Evolutionary conservation across 2,329 filamentous ascomycete genomes (phyloP).

Genomic region (Fusarium tanahbumbuense): DNA sequence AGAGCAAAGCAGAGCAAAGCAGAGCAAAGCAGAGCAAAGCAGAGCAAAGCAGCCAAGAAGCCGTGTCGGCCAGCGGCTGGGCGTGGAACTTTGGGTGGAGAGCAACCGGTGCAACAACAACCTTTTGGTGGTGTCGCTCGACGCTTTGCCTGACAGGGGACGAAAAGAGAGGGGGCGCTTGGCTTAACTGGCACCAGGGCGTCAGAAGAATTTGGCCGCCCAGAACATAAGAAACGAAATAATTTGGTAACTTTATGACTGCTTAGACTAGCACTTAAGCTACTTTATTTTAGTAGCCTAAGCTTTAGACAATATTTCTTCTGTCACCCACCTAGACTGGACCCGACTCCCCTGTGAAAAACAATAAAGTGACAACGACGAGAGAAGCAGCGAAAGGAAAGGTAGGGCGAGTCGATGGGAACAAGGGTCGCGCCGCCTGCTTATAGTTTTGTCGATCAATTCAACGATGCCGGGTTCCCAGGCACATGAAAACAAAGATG

Average conservation of each 20-base stretch:
- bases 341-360: conserved; percentile 9
- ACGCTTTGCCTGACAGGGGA: conserved; percentile 44
- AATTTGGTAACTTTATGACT: no score
- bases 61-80: conserved; percentile 28
- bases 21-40: no score
- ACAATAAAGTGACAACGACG: conserved; percentile 26
- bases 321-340: no score
- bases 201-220: no score
- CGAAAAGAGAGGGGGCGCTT: conserved; percentile 33
- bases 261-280: no score
- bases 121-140: conserved; percentile 36
- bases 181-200: conserved; percentile 11
- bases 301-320: no score
- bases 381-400: conserved; percentile 20
- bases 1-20: background rate
- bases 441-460: conserved; percentile 18
- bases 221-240: no score
- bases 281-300: no score
- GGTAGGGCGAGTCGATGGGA: conserved; percentile 24
- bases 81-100: background rate
- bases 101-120: background rate
- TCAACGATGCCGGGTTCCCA: conserved; percentile 7
- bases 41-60: conserved; percentile 20
- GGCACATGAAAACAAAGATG: conserved; percentile 5
- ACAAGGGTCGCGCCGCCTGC: conserved; percentile 19